Percentiles rank a stretch among this genome's conserved stretches.
These are phyloP conservation scores for Cutaneotrichosporon arboriforme DNA, from an alignment of 1,284 basidiomycete species.

Conservation along the genomic window DNA sequence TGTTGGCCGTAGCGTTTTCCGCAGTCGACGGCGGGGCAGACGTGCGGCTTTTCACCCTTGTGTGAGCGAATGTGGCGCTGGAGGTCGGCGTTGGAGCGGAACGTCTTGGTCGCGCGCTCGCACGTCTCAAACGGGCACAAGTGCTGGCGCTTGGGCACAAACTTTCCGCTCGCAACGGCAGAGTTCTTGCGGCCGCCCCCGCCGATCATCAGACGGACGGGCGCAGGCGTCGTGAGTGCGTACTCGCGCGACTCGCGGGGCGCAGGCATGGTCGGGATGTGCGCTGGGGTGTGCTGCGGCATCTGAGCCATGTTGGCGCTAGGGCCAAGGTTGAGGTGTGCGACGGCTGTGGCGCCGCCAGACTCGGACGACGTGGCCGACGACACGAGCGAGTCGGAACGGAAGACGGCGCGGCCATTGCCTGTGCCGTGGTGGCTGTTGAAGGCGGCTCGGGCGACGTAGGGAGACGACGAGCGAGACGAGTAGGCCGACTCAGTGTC, in stretches of 20 bases:
- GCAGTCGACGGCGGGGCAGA: slow-evolving; percentile 14
- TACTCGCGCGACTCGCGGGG: too few species aligned
- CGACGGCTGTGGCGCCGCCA: too few species aligned
- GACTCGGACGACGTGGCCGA: too few species aligned
- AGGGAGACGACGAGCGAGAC: slow-evolving; percentile 9
- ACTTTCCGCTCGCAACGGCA: slow-evolving; percentile 4
- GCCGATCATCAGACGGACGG: background rate
- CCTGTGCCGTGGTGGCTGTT: background rate
- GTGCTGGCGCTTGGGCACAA: slow-evolving; percentile 15
- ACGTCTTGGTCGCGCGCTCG: slow-evolving; percentile 14
- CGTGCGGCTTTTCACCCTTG: slow-evolving; percentile 16
- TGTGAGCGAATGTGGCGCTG: slow-evolving; percentile 22
- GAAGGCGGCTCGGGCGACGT: background rate
- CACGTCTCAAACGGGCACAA: slow-evolving; percentile 16
- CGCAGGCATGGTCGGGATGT: background rate
- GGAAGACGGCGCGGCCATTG: background rate
- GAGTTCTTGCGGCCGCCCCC: slow-evolving; percentile 1
- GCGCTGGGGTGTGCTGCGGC: background rate
- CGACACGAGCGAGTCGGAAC: background rate
- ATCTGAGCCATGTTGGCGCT: too few species aligned
- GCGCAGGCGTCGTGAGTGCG: background rate
- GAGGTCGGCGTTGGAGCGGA: slow-evolving; percentile 25
- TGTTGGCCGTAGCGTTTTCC: slow-evolving; percentile 22
- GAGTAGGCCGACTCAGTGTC: slow-evolving; percentile 15
- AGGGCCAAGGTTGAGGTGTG: too few species aligned